Conservation (phyloP, 306 rosid genomes). For the Morella rubra region DNA sequence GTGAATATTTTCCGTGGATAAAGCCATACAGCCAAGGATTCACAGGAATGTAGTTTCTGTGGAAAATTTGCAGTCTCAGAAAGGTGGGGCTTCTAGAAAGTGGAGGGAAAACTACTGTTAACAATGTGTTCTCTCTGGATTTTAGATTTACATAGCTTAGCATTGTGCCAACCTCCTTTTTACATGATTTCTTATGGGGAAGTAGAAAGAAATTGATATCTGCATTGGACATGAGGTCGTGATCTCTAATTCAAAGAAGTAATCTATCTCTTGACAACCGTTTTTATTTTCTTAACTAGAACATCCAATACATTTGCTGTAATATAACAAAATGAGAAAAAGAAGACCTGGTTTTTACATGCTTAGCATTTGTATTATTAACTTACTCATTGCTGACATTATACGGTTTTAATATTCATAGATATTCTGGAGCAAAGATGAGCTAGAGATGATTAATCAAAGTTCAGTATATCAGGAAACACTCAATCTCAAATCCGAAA, state of each 20-base stretch:
- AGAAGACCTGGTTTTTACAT: not conserved
- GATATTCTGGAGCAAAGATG: slow-evolving; percentile 71
- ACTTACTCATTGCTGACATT: not conserved
- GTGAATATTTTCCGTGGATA: not conserved
- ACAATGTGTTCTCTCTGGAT: not conserved
- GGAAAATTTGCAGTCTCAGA: not conserved
- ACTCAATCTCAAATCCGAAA: slow-evolving; percentile 50
- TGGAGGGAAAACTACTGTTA: not conserved
- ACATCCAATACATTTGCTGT: not conserved
- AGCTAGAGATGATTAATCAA: slow-evolving; percentile 69
- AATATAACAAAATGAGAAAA: not conserved
- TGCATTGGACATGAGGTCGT: not conserved
- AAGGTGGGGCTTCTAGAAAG: not conserved
- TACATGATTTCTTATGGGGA: not conserved
- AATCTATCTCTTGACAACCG: not conserved
- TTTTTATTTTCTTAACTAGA: slow-evolving; percentile 5
- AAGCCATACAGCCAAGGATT: not conserved
- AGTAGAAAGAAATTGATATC: not conserved
- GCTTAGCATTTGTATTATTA: slow-evolving; percentile 16
- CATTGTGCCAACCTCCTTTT: not conserved
- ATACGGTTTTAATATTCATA: slow-evolving; percentile 27
- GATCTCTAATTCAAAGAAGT: not conserved
- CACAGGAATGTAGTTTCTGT: not conserved
- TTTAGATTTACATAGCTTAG: not conserved
- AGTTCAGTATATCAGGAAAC: slow-evolving; percentile 70